A percentile compares a stretch with the other conserved stretches of the same genome.
Evolutionary conservation across 139 green algal species (phyloP).

Genomic region (Chlorella sorokiniana): DNA sequence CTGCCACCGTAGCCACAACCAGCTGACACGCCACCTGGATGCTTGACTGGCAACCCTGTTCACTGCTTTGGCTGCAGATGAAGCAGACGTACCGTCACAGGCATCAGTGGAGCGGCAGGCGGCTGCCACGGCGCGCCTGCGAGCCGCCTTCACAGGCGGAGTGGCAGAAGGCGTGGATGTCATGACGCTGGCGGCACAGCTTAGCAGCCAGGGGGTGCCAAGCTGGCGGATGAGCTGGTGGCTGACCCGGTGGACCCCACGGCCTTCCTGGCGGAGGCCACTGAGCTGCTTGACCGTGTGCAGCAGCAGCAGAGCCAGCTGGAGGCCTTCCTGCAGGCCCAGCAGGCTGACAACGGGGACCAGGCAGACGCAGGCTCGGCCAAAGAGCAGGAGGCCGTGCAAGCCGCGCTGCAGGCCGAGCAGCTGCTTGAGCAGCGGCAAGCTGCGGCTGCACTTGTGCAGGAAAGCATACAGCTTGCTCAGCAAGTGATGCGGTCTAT

Average conservation of each 20-base stretch:
- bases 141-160: slow-evolving; percentile 16
- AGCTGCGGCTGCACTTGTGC: slow-evolving; percentile 4
- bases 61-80: not conserved
- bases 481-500: not conserved
- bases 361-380: not conserved
- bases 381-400: not conserved
- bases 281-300: not conserved
- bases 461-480: not conserved
- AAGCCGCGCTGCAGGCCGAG: not conserved
- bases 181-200: slow-evolving; percentile 30
- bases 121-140: not conserved
- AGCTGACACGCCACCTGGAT: not conserved
- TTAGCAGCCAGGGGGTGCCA: not conserved
- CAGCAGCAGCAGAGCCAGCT: slow-evolving; percentile 22
- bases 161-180: slow-evolving; percentile 18
- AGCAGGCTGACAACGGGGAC: not conserved
- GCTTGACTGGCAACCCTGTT: not conserved
- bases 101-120: not conserved
- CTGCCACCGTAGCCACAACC: not conserved
- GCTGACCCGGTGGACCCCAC: slow-evolving; percentile 15
- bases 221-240: slow-evolving; percentile 16
- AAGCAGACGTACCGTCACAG: not conserved
- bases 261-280: slow-evolving; percentile 6
- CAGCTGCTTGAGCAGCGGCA: slow-evolving; percentile 11
- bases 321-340: slow-evolving; percentile 2